Percentiles rank a stretch among this genome's conserved stretches.
phyloP scores from a whole-genome alignment of 306 rosid species.

The Rosa persica region DNA sequence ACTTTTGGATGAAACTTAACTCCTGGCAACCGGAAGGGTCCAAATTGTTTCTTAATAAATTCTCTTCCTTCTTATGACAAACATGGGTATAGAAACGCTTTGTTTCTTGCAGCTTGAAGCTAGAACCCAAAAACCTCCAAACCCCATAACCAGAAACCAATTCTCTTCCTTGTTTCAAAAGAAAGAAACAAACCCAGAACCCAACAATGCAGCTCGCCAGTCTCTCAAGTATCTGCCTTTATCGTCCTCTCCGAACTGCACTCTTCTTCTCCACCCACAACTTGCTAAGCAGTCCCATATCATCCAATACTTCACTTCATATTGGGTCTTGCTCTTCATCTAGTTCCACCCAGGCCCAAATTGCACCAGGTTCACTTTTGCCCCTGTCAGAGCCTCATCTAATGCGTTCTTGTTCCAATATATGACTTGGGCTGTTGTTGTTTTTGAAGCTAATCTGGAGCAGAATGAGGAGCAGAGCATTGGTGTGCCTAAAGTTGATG shows the following conservation, averaged over 20 bases:
- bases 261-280: conserved; percentile 33
- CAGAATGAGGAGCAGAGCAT: conserved; percentile 31
- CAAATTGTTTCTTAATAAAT: too few relatives aligned
- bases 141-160: conserved; percentile 10
- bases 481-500: conserved; percentile 35
- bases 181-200: background rate
- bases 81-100: background rate
- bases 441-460: conserved; percentile 38
- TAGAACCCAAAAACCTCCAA: background rate
- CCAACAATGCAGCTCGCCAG: conserved; percentile 6
- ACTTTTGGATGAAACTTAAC: too few relatives aligned
- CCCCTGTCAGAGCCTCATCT: background rate
- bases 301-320: conserved; percentile 3
- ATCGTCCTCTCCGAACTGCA: conserved; percentile 29
- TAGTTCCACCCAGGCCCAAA: conserved; percentile 22
- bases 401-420: background rate
- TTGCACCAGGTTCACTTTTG: conserved; percentile 22
- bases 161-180: background rate
- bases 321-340: conserved; percentile 32
- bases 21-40: too few relatives aligned
- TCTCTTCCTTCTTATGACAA: background rate
- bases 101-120: background rate
- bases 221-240: conserved; percentile 19
- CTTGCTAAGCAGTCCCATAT: conserved; percentile 24
- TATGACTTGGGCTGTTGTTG: conserved; percentile 13